Percentiles rank a stretch among this genome's conserved stretches.
phyloP scores from a whole-genome alignment of 2,329 filamentous ascomycete species.

The Aspergillus texensis region DNA sequence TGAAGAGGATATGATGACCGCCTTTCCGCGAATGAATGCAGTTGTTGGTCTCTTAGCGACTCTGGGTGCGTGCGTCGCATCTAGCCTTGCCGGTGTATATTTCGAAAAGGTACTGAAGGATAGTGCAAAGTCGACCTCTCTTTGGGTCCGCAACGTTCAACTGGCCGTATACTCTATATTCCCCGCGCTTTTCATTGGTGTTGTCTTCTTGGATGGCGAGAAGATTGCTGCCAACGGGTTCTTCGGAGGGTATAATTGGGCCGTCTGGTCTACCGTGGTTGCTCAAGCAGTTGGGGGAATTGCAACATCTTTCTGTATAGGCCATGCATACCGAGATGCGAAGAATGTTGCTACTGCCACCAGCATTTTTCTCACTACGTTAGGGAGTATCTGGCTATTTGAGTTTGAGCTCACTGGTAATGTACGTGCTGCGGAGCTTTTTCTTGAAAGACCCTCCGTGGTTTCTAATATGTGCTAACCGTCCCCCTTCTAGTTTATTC shows the following conservation, averaged over 20 bases:
- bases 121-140: constrained; percentile 70
- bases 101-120: constrained; percentile 86
- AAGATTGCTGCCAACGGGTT: constrained; percentile 84
- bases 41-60: constrained; percentile 79
- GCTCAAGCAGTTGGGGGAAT: constrained; percentile 85
- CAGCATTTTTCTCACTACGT: constrained; percentile 82
- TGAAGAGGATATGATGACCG: constrained; percentile 59
- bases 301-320: constrained; percentile 78
- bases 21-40: constrained; percentile 68
- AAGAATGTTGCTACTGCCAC: constrained; percentile 94
- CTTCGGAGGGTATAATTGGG: constrained; percentile 90
- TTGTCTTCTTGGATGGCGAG: constrained; percentile 83
- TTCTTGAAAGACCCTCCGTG: background rate
- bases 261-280: constrained; percentile 83
- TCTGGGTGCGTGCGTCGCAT: constrained; percentile 74
- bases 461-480: background rate
- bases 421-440: constrained; percentile 57
- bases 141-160: constrained; percentile 96
- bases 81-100: constrained; percentile 74
- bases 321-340: constrained; percentile 83
- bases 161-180: constrained; percentile 93
- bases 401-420: constrained; percentile 72
- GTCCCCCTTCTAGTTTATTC: constrained; percentile 65
- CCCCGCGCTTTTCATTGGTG: constrained; percentile 81
- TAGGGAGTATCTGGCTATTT: constrained; percentile 85